Percentiles rank a stretch among this genome's conserved stretches.
phyloP scores from a whole-genome alignment of 345 rosid species.

The Citrus medica region DNA sequence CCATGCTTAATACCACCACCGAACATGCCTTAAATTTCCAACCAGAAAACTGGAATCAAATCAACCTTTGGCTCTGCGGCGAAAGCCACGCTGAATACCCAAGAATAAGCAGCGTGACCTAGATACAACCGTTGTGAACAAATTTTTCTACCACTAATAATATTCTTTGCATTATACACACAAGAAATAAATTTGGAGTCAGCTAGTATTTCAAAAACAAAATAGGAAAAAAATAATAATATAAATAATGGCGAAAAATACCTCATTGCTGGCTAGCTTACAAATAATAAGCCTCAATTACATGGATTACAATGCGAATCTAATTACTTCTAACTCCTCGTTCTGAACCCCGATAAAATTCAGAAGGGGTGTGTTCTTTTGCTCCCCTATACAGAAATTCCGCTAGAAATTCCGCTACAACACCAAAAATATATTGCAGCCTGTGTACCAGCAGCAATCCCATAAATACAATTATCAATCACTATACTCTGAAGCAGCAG shows the following conservation, averaged over 20 bases:
- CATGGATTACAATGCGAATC: constrained; percentile 10
- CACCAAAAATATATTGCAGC: constrained; percentile 21
- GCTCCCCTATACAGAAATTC: neutral
- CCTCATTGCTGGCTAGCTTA: neutral
- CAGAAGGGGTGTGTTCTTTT: neutral
- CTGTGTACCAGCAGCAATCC: neutral
- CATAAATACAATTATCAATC: constrained; percentile 30
- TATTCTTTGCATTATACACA: neutral
- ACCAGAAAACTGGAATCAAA: too few relatives aligned
- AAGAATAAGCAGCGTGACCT: too few relatives aligned
- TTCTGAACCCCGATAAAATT: neutral
- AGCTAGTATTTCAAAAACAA: neutral
- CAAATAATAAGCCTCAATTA: constrained; percentile 12
- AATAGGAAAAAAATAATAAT: neutral
- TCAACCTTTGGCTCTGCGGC: too few relatives aligned
- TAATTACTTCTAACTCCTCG: constrained; percentile 15
- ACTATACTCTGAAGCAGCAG: constrained; percentile 66
- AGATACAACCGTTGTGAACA: too few relatives aligned
- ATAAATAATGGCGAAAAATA: neutral
- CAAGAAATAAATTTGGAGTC: neutral
- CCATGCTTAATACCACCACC: too few relatives aligned
- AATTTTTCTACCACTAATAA: too few relatives aligned
- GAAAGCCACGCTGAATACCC: too few relatives aligned
- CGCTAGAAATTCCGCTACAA: constrained; percentile 21
- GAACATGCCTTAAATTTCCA: too few relatives aligned